phyloP scores from a whole-genome alignment of 23 red algal genomes.

The Cyanidioschyzon merolae region DNA sequence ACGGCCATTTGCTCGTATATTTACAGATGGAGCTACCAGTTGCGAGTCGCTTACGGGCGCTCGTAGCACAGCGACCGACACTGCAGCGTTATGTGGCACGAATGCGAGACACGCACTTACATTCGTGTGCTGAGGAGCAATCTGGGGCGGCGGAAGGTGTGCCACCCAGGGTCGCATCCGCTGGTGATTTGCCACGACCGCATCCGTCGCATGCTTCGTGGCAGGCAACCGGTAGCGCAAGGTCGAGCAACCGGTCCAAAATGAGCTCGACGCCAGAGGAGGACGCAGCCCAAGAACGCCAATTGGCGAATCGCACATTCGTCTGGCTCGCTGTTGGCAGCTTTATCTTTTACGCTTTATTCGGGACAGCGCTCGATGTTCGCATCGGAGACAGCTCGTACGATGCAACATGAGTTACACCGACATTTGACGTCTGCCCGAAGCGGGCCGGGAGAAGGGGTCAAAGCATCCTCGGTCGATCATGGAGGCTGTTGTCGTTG shows the following conservation, averaged over 20 bases:
- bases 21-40: background rate
- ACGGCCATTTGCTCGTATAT: background rate
- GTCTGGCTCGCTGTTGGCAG: background rate
- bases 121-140: background rate
- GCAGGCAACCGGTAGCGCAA: background rate
- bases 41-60: background rate
- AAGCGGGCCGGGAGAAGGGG: too few species aligned
- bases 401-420: background rate
- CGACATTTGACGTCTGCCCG: background rate
- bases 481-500: background rate
- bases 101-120: background rate
- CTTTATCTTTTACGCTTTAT: conserved; percentile 10
- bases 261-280: background rate
- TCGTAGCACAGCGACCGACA: background rate
- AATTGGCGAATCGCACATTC: conserved; percentile 6
- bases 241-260: background rate
- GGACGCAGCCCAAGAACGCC: background rate
- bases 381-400: background rate
- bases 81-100: background rate
- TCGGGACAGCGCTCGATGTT: background rate
- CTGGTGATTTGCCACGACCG: background rate
- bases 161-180: background rate
- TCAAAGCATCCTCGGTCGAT: background rate
- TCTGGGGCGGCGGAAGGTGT: background rate
- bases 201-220: background rate